Evolutionary conservation across 805 yeast species (phyloP), one percentile per base, ranked within the genome.

Genomic region (Nakazawaea populi): DNA sequence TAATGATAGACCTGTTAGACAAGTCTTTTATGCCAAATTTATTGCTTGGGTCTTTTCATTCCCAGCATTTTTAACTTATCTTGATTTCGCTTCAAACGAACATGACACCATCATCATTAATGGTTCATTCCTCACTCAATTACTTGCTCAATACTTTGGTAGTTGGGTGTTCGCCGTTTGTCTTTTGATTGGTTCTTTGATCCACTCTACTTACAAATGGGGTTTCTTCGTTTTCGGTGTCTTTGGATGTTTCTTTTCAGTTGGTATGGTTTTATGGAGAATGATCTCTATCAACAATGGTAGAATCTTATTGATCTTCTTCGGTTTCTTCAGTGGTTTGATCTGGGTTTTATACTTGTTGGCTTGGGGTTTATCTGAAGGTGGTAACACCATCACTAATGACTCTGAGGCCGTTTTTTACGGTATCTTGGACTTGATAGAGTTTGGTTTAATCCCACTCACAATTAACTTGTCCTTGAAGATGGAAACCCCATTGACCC

Each of bases 361-460:
- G 49, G 60, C 64, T 48, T 78, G 80, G 80, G 82, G 76, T 61
- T 63, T 78, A 51, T 63, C 71, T 59, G 82, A 77, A 58, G 83
- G 82, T 71, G 82, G 81, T 65, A 77, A 77, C 58, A 70, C 62
- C 39, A 76, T 78, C 53, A 75, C 73, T 55, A 78, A 80, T 42
- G 80, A 75, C 58, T 68, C 77, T n/a, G 82, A 76, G 60, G 75
- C 77, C 50, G 78, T 72, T 18, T 78, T 76, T 66, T 75, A 74
- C 57, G 83, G 83, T 68, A 62, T 77, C 42, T 68, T 78, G 55
- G 82, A 77, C 59, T 54, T 76, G 44, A 56, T 75, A 42, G 63
- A 68, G 51, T 77, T 76, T 60, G 69, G 48, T 4, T 30, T 46
- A 6, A 6, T 46, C 10, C 48, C 43, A 39, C 29, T 37, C 4